Base-by-base conservation (phyloP, 2,329 filamentous ascomycete genomes). In the Aspergillus nomiae region DNA sequence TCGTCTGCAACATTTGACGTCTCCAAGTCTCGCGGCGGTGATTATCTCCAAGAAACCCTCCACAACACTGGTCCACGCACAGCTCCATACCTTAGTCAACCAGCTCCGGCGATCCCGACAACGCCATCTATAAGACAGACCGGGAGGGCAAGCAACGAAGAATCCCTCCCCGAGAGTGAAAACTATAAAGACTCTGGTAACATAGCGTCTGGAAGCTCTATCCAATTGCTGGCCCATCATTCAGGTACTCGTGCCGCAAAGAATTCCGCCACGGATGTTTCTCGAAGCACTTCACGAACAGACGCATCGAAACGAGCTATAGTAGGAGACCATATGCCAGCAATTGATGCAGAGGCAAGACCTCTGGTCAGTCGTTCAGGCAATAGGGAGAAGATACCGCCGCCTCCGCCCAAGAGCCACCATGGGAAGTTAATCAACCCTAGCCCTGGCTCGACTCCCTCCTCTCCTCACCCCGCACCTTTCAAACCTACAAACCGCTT, bases 381-480 rank as follows among this genome's bases (percentile, higher is more conserved):
- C 24, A 73, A 65, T 64, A 69, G 83, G 67, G 90, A 89, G 73
- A 88, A 87, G 76, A 87, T 86, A 66, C 90, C 90, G 16, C 91
- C 91, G 7, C 74, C 74, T 6, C 90, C 90, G 8, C 91, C 91
- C 12, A 92, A 86, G 72, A 92, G 90, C 58, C 87, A 91, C 60
- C 91, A 94, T 78, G 92, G 92, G 5, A 94, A 90, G 76, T 83
- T 89, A 21, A 90, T 94, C 67, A 87, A 84, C 67, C 75, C 60
- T 61, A 73, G 75, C 66, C 67, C 77, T 34, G 65, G 74, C 21
- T 66, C 70, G 4, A 21, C 72, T 56, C 53, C 72, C 65, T 60
- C 70, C 64, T 54, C 68, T 26, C 67, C 65, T 34, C 73, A 58
- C 63, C 69, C 68, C 56, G 68, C 61, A 53, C 67, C 71, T 4